These are phyloP conservation scores for Cryphonectria parasitica DNA, from an alignment of 2,329 filamentous ascomycete species.

Conservation along the genomic window DNA sequence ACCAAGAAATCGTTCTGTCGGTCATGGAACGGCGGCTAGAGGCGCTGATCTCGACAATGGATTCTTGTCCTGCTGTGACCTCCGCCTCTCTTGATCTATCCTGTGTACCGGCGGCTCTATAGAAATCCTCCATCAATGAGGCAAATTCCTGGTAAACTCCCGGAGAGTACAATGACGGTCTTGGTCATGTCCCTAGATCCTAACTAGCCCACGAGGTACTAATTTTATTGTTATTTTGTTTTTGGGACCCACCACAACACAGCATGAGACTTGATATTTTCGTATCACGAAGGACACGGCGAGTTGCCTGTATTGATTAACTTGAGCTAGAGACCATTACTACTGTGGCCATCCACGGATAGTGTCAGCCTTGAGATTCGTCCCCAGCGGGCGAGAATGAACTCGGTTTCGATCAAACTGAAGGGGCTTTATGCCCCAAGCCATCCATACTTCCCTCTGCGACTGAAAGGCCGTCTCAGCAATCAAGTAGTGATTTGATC, in stretches of 20 bases:
- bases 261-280: background rate
- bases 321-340: constrained; percentile 11
- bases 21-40: background rate
- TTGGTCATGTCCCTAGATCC: background rate
- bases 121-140: background rate
- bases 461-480: background rate
- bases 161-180: background rate
- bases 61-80: background rate
- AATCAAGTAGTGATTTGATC: constrained; percentile 1
- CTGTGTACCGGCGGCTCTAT: background rate
- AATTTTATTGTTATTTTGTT: background rate
- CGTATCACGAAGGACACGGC: constrained; percentile 17
- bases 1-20: background rate
- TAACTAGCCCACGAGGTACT: background rate
- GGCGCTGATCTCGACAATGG: background rate
- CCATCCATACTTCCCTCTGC: background rate
- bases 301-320: constrained; percentile 12
- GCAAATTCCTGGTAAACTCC: background rate
- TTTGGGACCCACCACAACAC: background rate
- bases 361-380: background rate
- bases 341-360: background rate
- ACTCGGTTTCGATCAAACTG: background rate
- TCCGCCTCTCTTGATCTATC: background rate
- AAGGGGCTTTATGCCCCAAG: too few relatives aligned
- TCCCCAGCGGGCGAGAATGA: background rate